Conservation (phyloP, 2,329 filamentous ascomycete species). For the Gliomastix tumulicola region DNA sequence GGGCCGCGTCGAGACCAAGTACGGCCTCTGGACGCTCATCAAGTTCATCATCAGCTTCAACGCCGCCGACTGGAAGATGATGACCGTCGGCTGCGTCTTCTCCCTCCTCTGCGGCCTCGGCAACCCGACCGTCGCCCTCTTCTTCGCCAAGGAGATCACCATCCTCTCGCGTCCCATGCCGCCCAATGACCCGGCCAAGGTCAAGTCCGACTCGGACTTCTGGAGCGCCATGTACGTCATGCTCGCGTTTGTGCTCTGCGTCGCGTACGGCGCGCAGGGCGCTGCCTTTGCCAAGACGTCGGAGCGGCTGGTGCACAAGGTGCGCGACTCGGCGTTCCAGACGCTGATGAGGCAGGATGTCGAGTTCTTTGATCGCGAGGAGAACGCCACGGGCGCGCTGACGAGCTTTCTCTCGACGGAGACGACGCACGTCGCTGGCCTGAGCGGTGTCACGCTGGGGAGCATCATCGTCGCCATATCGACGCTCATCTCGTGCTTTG, state of each 20-base stretch:
- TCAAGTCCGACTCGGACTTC: constrained; percentile 72
- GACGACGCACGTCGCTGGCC: constrained; percentile 80
- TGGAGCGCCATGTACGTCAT: constrained; percentile 88
- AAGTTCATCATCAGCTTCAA: constrained; percentile 80
- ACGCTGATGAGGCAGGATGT: constrained; percentile 90
- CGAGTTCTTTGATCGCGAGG: constrained; percentile 80
- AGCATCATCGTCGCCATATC: constrained; percentile 76
- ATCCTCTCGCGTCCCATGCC: constrained; percentile 51
- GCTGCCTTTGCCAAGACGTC: constrained; percentile 79
- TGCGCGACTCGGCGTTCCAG: constrained; percentile 76
- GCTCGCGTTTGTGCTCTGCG: constrained; percentile 66
- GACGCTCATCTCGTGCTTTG: constrained; percentile 69
- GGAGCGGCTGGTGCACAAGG: constrained; percentile 75
- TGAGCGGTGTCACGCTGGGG: constrained; percentile 81
- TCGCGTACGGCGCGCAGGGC: constrained; percentile 63
- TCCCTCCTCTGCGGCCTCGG: constrained; percentile 73
- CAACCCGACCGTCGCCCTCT: constrained; percentile 66
- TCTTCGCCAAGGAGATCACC: constrained; percentile 85
- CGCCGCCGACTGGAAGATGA: constrained; percentile 60
- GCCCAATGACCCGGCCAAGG: constrained; percentile 39
- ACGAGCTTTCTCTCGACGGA: constrained; percentile 86
- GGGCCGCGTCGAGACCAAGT: too few species aligned
- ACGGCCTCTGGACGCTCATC: constrained; percentile 72
- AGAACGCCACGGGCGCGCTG: constrained; percentile 82
- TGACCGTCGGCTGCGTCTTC: constrained; percentile 67